Evolutionary conservation across 2,329 filamentous ascomycete genomes (phyloP).

Genomic region (Ceratocystis eucalypticola): DNA sequence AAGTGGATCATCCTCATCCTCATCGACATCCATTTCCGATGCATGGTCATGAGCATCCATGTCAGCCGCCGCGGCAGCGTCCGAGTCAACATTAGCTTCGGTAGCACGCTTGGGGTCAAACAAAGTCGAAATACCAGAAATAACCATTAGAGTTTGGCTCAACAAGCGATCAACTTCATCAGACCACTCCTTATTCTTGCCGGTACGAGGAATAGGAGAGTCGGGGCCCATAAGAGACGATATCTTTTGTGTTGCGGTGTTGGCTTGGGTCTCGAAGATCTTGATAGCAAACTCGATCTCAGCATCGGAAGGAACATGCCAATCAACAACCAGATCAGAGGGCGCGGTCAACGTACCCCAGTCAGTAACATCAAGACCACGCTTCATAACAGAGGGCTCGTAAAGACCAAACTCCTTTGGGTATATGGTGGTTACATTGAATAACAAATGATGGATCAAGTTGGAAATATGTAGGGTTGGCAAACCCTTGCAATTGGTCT

Average conservation of each 20-base stretch:
- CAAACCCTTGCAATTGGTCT: conserved; percentile 83
- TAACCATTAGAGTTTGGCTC: conserved; percentile 72
- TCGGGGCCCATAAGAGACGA: conserved; percentile 67
- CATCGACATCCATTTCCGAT: conserved; percentile 30
- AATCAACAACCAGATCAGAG: conserved; percentile 66
- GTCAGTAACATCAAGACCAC: conserved; percentile 60
- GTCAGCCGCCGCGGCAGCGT: conserved; percentile 30
- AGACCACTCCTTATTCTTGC: conserved; percentile 97
- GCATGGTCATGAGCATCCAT: conserved; percentile 34
- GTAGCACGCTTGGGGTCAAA: conserved; percentile 70
- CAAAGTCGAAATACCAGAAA: conserved; percentile 77
- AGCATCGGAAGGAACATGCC: conserved; percentile 69
- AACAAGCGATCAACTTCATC: conserved; percentile 88
- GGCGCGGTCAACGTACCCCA: conserved; percentile 75
- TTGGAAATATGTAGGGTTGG: conserved; percentile 95
- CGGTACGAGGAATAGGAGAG: conserved; percentile 73
- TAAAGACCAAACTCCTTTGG: conserved; percentile 80
- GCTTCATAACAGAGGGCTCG: conserved; percentile 58
- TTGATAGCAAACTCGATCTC: conserved; percentile 84
- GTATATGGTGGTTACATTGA: conserved; percentile 91
- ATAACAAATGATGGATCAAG: conserved; percentile 87
- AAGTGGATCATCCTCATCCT: conserved; percentile 40
- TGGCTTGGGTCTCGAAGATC: conserved; percentile 73
- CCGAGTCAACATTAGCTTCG: conserved; percentile 28
- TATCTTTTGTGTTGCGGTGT: conserved; percentile 60